phyloP scores from a whole-genome alignment of 1,139 yeast species.

The Candida freyschussii region DNA sequence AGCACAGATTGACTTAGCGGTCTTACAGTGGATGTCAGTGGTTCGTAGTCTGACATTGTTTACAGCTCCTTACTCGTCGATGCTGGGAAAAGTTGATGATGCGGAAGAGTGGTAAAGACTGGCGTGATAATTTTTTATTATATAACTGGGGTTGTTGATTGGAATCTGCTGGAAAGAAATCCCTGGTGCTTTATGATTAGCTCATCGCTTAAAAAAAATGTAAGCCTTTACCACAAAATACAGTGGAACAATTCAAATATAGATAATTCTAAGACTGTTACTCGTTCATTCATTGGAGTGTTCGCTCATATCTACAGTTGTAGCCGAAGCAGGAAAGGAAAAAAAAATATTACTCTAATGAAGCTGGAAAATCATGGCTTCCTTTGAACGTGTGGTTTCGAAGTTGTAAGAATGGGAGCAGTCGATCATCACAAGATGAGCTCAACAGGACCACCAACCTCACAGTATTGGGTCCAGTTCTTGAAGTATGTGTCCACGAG shows the following conservation, averaged over 20 bases:
- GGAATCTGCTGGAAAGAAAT: slow-evolving; percentile 1
- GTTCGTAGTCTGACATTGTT: slow-evolving; percentile 26
- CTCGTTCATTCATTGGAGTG: no score
- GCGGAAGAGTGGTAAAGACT: background rate
- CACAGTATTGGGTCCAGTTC: slow-evolving; percentile 35
- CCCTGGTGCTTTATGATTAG: background rate
- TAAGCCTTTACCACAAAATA: no score
- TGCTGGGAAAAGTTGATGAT: background rate
- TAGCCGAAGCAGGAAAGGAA: background rate
- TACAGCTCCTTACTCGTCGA: no score
- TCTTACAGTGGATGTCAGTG: slow-evolving; percentile 32
- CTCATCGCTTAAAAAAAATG: no score
- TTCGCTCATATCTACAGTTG: background rate
- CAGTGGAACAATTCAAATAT: no score
- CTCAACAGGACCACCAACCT: slow-evolving; percentile 12
- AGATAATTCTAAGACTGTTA: no score
- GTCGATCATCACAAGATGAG: slow-evolving; percentile 7
- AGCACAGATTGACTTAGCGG: slow-evolving; percentile 49
- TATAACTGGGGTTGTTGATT: no score
- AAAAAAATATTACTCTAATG: no score
- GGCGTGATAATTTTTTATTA: background rate
- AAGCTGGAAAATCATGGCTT: no score
- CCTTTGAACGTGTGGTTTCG: no score
- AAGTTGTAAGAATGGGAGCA: no score
- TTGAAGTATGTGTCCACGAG: slow-evolving; percentile 30